These are phyloP conservation scores for Cryptosporidium meleagridis DNA, from an alignment of 169 alveolate genomes.

Conservation along the genomic window DNA sequence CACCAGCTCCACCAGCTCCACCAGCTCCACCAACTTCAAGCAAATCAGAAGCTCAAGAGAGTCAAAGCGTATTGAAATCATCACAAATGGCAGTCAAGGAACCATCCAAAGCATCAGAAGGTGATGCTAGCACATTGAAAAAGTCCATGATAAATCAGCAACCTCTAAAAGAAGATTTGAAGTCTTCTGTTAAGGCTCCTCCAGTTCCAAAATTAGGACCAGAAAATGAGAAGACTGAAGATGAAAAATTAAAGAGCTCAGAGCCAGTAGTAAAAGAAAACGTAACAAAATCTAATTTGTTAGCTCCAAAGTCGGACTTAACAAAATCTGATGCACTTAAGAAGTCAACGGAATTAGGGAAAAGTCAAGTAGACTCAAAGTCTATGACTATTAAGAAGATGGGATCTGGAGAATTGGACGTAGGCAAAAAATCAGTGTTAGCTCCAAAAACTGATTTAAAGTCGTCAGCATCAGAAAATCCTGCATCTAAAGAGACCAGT, in stretches of 20 bases:
- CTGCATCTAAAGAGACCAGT: not conserved
- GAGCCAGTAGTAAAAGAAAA: not conserved
- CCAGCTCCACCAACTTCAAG: not conserved
- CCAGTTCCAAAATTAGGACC: not conserved
- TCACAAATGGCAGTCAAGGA: not conserved
- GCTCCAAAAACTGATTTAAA: not conserved
- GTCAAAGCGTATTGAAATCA: not conserved
- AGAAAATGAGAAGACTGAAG: not conserved
- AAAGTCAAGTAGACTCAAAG: not conserved
- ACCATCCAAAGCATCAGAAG: not conserved
- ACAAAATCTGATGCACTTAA: not conserved
- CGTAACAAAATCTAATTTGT: not conserved
- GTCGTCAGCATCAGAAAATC: not conserved
- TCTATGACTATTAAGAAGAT: not conserved
- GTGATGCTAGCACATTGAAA: not conserved
- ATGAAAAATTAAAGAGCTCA: not conserved
- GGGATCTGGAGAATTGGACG: not conserved
- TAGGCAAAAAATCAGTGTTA: not conserved
- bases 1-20: too few species aligned
- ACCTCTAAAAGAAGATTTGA: not conserved
- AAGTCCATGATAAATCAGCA: not conserved
- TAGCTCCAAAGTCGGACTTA: not conserved
- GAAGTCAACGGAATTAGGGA: not conserved
- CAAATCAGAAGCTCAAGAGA: not conserved
- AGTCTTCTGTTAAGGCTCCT: not conserved